Percentiles rank a stretch among this genome's conserved stretches.
phyloP scores from a whole-genome alignment of 1,284 basidiomycete species.

The Ustilago vetiveriae region DNA sequence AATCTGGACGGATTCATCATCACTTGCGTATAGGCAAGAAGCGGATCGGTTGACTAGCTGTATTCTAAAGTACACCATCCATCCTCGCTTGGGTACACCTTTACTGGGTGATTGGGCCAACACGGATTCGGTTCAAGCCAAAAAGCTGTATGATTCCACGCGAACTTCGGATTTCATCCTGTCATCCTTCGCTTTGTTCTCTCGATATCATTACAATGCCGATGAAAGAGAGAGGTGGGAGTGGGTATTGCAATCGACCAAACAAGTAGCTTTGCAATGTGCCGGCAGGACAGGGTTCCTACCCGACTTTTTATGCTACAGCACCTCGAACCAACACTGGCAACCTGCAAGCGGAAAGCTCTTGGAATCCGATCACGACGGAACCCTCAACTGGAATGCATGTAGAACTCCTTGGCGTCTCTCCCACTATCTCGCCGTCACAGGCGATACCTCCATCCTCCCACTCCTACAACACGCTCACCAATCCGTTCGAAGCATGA shows the following conservation, averaged over 20 bases:
- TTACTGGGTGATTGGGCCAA: slow-evolving; percentile 62
- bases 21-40: slow-evolving; percentile 43
- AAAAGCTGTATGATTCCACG: slow-evolving; percentile 50
- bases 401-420: slow-evolving; percentile 62
- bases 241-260: slow-evolving; percentile 47
- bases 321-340: slow-evolving; percentile 24
- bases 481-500: slow-evolving; percentile 10
- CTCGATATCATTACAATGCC: slow-evolving; percentile 33
- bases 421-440: slow-evolving; percentile 56
- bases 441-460: slow-evolving; percentile 49
- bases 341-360: slow-evolving; percentile 39
- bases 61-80: slow-evolving; percentile 45
- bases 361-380: slow-evolving; percentile 56
- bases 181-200: slow-evolving; percentile 52
- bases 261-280: slow-evolving; percentile 32
- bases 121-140: slow-evolving; percentile 27
- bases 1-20: no score
- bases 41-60: slow-evolving; percentile 37
- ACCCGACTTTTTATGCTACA: slow-evolving; percentile 53
- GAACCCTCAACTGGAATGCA: slow-evolving; percentile 59
- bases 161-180: slow-evolving; percentile 58
- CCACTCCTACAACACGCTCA: slow-evolving; percentile 52
- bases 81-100: slow-evolving; percentile 49
- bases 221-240: slow-evolving; percentile 41
- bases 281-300: slow-evolving; percentile 38